Base-by-base conservation (phyloP, 306 rosid species). In the Argentina anserina region DNA sequence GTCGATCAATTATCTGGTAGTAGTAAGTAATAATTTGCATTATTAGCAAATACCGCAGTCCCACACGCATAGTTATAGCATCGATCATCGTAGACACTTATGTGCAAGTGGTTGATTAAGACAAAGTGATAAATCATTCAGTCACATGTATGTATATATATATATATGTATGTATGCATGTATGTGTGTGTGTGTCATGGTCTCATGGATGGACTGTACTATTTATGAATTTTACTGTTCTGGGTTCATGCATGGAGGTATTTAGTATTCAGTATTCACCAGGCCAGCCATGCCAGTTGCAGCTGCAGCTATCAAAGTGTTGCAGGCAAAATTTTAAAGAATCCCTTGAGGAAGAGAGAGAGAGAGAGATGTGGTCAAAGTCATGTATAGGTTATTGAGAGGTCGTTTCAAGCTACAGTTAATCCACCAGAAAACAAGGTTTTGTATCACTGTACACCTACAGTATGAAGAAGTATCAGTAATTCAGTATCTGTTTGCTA, bases 401-500 rank as follows among this genome's bases (percentile, higher is more conserved):
- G 76, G 96, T 86, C 96, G 81, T 73, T 76, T 87, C 93, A 84
- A 62, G 75, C 40, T 79, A 87, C 93, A 84, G 88, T 86, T 47
- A 21, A 75, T 81, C 82, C 82, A 82, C 77, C 86, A 77, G 84
- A 82, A 25, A 31, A 71, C 43, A 71, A 20, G 61, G 43, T 39
- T 5, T 66, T 84, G 72, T 52, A 43, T 58, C 50, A 83, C 81
- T 83, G 90, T 80, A 37, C 14, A 60, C 14, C 13, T 60, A 60
- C 66, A 60, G 66, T 31, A 17, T 7, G 80, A 73, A 63, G 7
- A 23, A 36, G 66, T 78, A 78, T 83, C 85, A 56, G 86, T 70
- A 71, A 76, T 42, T 83, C 85, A 56, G 86, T 70, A 71, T 78
- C 47, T 82, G 85, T 65, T 77, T 80, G 76, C 81, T 80, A 76